These are phyloP conservation scores for Penicillium paradoxum DNA, from an alignment of 495 filamentous ascomycete species.

Conservation along the genomic window DNA sequence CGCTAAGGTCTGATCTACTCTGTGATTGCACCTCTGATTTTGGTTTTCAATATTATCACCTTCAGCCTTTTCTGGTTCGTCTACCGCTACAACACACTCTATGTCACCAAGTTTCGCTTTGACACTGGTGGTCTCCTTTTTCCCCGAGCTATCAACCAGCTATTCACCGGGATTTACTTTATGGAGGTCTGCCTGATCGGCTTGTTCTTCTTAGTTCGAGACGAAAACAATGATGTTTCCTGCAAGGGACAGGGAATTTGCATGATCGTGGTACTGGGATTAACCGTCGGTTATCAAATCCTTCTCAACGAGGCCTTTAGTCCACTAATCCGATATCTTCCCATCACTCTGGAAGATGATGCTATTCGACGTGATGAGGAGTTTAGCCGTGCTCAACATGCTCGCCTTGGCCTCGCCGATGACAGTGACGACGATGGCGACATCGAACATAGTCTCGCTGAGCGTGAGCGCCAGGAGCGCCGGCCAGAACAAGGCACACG, in stretches of 20 bases:
- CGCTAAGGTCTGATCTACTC: slow-evolving; percentile 80
- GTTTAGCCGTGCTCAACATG: slow-evolving; percentile 73
- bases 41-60: slow-evolving; percentile 90
- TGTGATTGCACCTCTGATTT: slow-evolving; percentile 83
- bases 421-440: slow-evolving; percentile 24
- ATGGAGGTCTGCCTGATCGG: slow-evolving; percentile 92
- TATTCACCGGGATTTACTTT: slow-evolving; percentile 90
- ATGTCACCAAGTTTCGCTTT: slow-evolving; percentile 83
- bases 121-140: slow-evolving; percentile 94
- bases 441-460: slow-evolving; percentile 44
- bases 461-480: slow-evolving; percentile 31
- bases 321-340: slow-evolving; percentile 82
- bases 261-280: slow-evolving; percentile 70
- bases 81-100: slow-evolving; percentile 94
- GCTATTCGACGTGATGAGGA: slow-evolving; percentile 84
- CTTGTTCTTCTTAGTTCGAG: slow-evolving; percentile 79
- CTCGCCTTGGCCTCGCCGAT: slow-evolving; percentile 42
- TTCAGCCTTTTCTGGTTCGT: slow-evolving; percentile 94
- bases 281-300: slow-evolving; percentile 77
- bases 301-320: slow-evolving; percentile 81
- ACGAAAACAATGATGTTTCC: slow-evolving; percentile 51
- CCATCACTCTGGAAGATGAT: slow-evolving; percentile 93
- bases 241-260: slow-evolving; percentile 82
- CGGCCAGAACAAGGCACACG: slow-evolving; percentile 38
- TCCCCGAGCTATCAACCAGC: slow-evolving; percentile 89